Conservation (phyloP, 495 filamentous ascomycete genomes). For the Tuber borchii region DNA sequence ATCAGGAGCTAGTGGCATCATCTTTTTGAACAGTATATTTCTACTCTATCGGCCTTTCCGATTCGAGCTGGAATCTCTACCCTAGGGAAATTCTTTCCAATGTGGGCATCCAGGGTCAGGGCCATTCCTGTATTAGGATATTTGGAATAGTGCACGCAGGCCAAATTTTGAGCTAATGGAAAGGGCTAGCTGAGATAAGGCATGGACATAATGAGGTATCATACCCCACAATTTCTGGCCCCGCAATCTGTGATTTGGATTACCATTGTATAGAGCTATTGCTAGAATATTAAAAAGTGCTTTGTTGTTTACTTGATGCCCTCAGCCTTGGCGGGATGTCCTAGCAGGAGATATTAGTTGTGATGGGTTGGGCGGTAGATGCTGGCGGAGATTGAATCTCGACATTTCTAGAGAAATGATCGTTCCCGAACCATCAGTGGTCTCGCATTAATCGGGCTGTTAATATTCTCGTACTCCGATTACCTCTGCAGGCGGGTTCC, state of each 20-base stretch:
- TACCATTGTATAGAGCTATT: neutral
- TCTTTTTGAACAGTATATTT: neutral
- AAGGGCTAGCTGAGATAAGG: neutral
- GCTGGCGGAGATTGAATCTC: neutral
- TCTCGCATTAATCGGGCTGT: neutral
- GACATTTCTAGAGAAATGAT: neutral
- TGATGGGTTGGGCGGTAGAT: neutral
- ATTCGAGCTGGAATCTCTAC: neutral
- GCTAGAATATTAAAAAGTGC: neutral
- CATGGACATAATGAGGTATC: neutral
- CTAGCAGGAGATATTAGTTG: neutral
- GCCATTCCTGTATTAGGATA: neutral
- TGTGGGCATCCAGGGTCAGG: neutral
- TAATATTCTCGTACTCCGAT: neutral
- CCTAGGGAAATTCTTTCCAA: neutral
- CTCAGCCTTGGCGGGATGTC: neutral
- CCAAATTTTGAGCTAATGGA: neutral
- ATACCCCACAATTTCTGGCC: neutral
- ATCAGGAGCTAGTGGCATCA: neutral
- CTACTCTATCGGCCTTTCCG: neutral
- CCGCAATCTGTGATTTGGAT: neutral
- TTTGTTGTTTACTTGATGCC: neutral
- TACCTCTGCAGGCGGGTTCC: neutral
- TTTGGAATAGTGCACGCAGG: neutral
- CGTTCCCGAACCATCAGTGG: neutral